These are phyloP conservation scores for Aquilaria agallochum DNA, from an alignment of 441 rosid species.

Conservation along the genomic window DNA sequence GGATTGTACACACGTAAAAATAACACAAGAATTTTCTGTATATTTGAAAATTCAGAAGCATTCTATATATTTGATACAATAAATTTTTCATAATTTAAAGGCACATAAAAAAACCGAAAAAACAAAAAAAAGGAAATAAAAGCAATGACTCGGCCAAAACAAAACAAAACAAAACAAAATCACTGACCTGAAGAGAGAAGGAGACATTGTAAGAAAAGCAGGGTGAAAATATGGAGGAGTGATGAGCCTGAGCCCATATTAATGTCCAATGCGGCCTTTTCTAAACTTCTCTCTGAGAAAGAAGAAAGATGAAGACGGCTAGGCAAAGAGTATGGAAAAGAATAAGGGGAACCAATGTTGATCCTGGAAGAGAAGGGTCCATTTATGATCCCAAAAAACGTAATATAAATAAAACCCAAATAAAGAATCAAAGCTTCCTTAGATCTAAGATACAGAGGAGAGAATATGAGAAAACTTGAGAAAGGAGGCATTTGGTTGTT, in stretches of 20 bases:
- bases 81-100: too few relatives aligned
- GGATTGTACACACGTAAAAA: too few relatives aligned
- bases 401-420: slow-evolving; percentile 40
- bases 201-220: slow-evolving; percentile 42
- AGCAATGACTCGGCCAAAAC: background rate
- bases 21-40: too few relatives aligned
- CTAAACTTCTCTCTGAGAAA: slow-evolving; percentile 14
- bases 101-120: too few relatives aligned
- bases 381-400: slow-evolving; percentile 30
- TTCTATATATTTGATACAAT: too few relatives aligned
- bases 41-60: too few relatives aligned
- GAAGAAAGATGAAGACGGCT: slow-evolving; percentile 23
- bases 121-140: too few relatives aligned
- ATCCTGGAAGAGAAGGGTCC: slow-evolving; percentile 42
- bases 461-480: slow-evolving; percentile 98
- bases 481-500: slow-evolving; percentile 74
- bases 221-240: slow-evolving; percentile 29
- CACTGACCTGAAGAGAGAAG: slow-evolving; percentile 58
- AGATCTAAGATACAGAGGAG: slow-evolving; percentile 46
- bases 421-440: slow-evolving; percentile 85
- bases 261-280: too few relatives aligned
- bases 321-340: slow-evolving; percentile 18
- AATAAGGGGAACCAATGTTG: slow-evolving; percentile 29
- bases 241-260: too few relatives aligned
- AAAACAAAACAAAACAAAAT: background rate